Conservation (phyloP, 805 yeast genomes). For the Hanseniaspora valbyensis region DNA sequence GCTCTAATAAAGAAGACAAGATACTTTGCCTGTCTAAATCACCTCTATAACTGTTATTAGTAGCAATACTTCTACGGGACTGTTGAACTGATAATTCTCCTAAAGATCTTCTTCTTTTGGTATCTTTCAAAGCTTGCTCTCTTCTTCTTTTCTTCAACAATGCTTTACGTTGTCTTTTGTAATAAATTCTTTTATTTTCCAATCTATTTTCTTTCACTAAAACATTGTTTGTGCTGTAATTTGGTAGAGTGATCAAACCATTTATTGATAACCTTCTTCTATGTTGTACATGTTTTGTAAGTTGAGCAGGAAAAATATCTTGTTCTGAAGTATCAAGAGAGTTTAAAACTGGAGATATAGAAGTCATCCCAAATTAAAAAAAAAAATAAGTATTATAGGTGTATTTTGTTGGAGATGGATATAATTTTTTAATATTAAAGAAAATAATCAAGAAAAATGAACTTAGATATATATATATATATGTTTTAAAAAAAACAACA, state of each 20-base stretch:
- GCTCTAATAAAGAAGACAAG: neutral
- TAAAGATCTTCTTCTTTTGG: conserved; percentile 11
- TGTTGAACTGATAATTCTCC: conserved; percentile 1
- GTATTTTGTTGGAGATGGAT: too few species aligned
- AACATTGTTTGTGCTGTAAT: conserved; percentile 8
- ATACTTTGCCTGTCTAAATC: neutral
- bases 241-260: conserved; percentile 7
- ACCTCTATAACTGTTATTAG: neutral
- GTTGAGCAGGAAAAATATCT: conserved; percentile 1
- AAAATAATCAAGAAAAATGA: too few species aligned
- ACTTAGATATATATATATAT: too few species aligned
- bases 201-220: conserved; percentile 8
- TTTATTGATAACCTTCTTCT: conserved; percentile 11
- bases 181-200: conserved; percentile 13
- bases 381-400: too few species aligned
- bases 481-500: too few species aligned
- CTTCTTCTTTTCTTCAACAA: conserved; percentile 1
- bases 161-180: conserved; percentile 13
- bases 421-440: too few species aligned
- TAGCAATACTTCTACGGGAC: neutral
- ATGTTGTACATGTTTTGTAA: conserved; percentile 6
- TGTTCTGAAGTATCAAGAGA: neutral
- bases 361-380: neutral
- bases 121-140: neutral
- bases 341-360: conserved; percentile 6